Conservation (phyloP, 345 rosid species). For the Boechera divaricarpa region DNA sequence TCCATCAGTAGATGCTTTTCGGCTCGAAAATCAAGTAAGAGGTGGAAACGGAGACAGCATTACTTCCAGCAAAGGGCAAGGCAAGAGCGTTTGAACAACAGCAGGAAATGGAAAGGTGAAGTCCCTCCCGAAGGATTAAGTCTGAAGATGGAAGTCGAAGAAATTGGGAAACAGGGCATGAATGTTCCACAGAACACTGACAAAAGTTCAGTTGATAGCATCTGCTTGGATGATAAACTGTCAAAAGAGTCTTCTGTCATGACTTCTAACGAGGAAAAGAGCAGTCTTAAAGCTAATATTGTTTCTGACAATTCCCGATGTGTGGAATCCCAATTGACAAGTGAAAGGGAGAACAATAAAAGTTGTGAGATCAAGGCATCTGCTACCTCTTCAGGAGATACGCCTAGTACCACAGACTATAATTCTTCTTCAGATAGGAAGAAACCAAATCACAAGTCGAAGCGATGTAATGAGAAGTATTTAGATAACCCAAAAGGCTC, state of each 20-base stretch:
- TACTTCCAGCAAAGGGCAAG: conserved; percentile 89
- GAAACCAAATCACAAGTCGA: conserved; percentile 53
- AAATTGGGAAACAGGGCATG: conserved; percentile 33
- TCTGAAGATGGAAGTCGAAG: conserved; percentile 49
- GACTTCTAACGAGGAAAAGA: conserved; percentile 53
- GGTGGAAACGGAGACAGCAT: conserved; percentile 84
- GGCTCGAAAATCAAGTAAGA: conserved; percentile 69
- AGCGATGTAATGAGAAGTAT: conserved; percentile 75
- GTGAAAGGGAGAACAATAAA: conserved; percentile 44
- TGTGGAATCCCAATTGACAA: conserved; percentile 37
- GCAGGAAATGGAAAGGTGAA: conserved; percentile 96
- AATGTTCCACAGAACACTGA: conserved; percentile 25
- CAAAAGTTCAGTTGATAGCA: conserved; percentile 39
- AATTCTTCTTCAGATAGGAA: conserved; percentile 53
- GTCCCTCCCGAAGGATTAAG: conserved; percentile 49
- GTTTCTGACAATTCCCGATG: conserved; percentile 45
- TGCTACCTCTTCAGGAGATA: conserved; percentile 47
- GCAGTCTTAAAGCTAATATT: conserved; percentile 42
- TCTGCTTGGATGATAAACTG: conserved; percentile 52
- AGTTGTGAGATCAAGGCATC: conserved; percentile 50
- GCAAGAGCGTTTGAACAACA: conserved; percentile 86
- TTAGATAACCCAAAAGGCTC: conserved; percentile 90
- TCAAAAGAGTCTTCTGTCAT: conserved; percentile 48
- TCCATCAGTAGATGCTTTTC: conserved; percentile 65
- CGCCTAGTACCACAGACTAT: conserved; percentile 49